Evolutionary conservation across 352 stramenopile genomes (phyloP), one percentile per base, ranked within the genome.

Genomic region (Phytophthora tubulina): DNA sequence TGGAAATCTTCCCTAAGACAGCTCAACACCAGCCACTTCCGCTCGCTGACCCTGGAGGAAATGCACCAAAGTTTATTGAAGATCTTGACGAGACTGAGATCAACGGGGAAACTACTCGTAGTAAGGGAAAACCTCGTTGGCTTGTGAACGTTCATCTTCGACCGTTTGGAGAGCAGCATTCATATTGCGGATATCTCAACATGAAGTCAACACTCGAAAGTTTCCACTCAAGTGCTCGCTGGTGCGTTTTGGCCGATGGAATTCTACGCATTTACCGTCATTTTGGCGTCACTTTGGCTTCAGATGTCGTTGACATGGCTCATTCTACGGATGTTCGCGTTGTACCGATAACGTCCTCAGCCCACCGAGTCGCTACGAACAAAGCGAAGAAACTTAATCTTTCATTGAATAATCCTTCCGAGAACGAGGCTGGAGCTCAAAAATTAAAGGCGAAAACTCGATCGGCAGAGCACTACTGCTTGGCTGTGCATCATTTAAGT

Each of bases 251-350:
- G 21, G 82, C 84, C 4, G 84, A 92, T 52, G 80, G 84, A 32
- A 56, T 82, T 36, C 63, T 92, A 35, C 81, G 86, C 10, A 83
- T 93, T 17, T 93, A 93, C 46, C 79, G 86, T n/a, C 86, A 93
- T 59, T 92, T 88, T 45, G 84, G 86, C 30, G 82, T 93, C 8
- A 92, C 82, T 7, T 66, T 92, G 13, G 81, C 82, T 45, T 88
- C 82, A 3, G 86, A 92, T 44, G 77, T 78, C 1, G 63, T 93
- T 0, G 80, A 89, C 35, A 86, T 91, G 81, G 72, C 76, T 9
- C 78, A 63, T 39, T 78, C 80, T n/a, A 78, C 75, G 69, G 54
- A 69, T 79, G 52, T 89, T 81, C 61, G 72, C 4, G 54, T 75
- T 6, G 56, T 68, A 0, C 46, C 68, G 11, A 72, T 72, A 15